Evolutionary conservation across 1,284 basidiomycete species (phyloP).

Genomic region (Schizophyllum commune): DNA sequence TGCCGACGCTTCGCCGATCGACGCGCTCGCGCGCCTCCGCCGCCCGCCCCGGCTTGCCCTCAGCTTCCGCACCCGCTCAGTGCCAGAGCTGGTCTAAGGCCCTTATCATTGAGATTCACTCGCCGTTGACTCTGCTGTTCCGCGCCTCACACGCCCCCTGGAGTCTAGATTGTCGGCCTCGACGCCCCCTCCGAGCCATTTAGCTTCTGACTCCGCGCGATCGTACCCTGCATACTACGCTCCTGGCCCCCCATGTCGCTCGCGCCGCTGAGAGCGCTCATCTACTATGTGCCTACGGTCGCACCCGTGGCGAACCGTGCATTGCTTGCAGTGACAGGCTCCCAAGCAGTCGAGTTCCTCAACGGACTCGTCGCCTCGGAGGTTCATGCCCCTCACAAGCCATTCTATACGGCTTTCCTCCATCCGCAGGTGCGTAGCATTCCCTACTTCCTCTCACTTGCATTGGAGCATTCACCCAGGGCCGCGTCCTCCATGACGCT

Average conservation of each 20-base stretch:
- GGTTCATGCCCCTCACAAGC: constrained; percentile 42
- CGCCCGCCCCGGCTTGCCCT: no score
- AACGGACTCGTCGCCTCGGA: constrained; percentile 77
- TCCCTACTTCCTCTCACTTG: constrained; percentile 7
- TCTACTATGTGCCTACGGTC: constrained; percentile 45
- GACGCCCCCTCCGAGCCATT: background rate
- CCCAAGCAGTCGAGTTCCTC: constrained; percentile 80
- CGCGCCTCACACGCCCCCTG: background rate
- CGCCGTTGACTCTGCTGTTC: background rate
- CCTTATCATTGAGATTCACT: background rate
- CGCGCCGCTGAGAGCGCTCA: constrained; percentile 35
- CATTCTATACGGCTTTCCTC: constrained; percentile 76
- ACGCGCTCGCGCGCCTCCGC: no score
- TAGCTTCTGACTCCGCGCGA: background rate
- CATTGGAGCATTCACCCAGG: constrained; percentile 37
- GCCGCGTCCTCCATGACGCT: constrained; percentile 83
- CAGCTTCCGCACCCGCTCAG: no score
- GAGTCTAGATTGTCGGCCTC: background rate
- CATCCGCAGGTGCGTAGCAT: constrained; percentile 68
- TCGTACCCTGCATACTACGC: background rate
- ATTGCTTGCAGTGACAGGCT: constrained; percentile 73
- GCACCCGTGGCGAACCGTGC: constrained; percentile 58
- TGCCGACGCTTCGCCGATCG: no score
- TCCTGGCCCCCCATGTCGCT: constrained; percentile 10
- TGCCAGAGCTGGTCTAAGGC: background rate